A percentile compares a stretch with the other conserved stretches of the same genome.
These are phyloP conservation scores for Aureobasidium namibiae DNA, from an alignment of 2,329 filamentous ascomycete species.

Conservation along the genomic window DNA sequence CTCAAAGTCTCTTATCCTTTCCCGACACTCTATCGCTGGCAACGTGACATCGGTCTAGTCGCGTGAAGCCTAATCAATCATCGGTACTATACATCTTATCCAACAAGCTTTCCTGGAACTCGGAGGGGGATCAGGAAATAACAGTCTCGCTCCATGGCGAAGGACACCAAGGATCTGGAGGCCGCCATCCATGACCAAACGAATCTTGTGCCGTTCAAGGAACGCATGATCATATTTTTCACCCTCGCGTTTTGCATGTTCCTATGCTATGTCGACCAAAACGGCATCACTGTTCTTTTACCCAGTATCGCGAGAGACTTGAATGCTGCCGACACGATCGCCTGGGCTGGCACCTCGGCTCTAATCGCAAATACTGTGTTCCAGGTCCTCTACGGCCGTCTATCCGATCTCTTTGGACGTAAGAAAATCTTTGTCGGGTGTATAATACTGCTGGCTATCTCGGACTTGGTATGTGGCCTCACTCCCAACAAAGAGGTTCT, in stretches of 20 bases:
- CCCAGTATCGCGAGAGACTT: slow-evolving; percentile 30
- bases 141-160: background rate
- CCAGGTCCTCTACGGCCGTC: slow-evolving; percentile 53
- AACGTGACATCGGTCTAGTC: background rate
- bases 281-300: slow-evolving; percentile 41
- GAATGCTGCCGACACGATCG: slow-evolving; percentile 41
- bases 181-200: slow-evolving; percentile 47
- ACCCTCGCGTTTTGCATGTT: slow-evolving; percentile 46
- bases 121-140: no score
- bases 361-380: slow-evolving; percentile 54
- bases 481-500: slow-evolving; percentile 31
- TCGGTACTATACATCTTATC: no score
- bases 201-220: slow-evolving; percentile 45
- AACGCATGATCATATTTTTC: slow-evolving; percentile 44
- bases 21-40: background rate
- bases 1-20: background rate
- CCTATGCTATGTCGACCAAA: slow-evolving; percentile 51
- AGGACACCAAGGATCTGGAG: slow-evolving; percentile 23
- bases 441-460: slow-evolving; percentile 46
- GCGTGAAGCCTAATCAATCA: no score
- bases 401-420: slow-evolving; percentile 31
- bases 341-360: slow-evolving; percentile 47
- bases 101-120: background rate
- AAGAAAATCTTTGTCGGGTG: slow-evolving; percentile 49
- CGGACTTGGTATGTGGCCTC: slow-evolving; percentile 53